These are phyloP conservation scores for Colletotrichum echinochloae DNA, from an alignment of 2,329 filamentous ascomycete species.

Conservation along the genomic window DNA sequence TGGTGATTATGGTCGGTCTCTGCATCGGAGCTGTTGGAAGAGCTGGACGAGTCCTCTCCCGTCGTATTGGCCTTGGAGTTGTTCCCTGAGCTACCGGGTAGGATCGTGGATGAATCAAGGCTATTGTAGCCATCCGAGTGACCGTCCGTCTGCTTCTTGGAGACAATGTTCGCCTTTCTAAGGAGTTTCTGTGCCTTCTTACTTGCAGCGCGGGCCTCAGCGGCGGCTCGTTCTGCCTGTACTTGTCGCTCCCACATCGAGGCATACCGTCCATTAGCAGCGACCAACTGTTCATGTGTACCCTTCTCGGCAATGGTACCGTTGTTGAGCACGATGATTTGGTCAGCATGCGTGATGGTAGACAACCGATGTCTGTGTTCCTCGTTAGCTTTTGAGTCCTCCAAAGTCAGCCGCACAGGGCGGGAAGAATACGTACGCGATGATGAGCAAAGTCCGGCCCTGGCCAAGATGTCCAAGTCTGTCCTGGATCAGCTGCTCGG, in stretches of 20 bases:
- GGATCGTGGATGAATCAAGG: slow-evolving; percentile 58
- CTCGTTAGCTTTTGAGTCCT: slow-evolving; percentile 43
- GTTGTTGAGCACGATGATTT: slow-evolving; percentile 82
- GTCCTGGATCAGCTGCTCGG: slow-evolving; percentile 91
- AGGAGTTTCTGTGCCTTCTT: slow-evolving; percentile 58
- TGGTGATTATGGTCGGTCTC: slow-evolving; percentile 51
- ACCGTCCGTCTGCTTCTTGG: slow-evolving; percentile 54
- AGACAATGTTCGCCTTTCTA: slow-evolving; percentile 62
- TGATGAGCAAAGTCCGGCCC: slow-evolving; percentile 93
- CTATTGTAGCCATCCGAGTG: slow-evolving; percentile 60
- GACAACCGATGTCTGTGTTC: slow-evolving; percentile 78
- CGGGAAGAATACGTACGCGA: slow-evolving; percentile 73
- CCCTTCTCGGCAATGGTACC: slow-evolving; percentile 84
- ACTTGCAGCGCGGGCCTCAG: slow-evolving; percentile 63
- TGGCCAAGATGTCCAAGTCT: slow-evolving; percentile 84
- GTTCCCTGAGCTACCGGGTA: slow-evolving; percentile 51
- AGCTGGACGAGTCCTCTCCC: slow-evolving; percentile 49
- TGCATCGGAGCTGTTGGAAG: slow-evolving; percentile 51
- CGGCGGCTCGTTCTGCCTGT: slow-evolving; percentile 77
- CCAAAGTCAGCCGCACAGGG: slow-evolving; percentile 41
- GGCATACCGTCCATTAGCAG: slow-evolving; percentile 77
- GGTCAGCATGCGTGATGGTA: slow-evolving; percentile 86
- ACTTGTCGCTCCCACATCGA: slow-evolving; percentile 94
- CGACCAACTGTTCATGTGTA: slow-evolving; percentile 81
- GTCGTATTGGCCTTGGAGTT: slow-evolving; percentile 48